Percentiles rank a stretch among this genome's conserved stretches.
Conservation (phyloP, 805 yeast genomes). For the Zygosaccharomyces bisporus region DNA sequence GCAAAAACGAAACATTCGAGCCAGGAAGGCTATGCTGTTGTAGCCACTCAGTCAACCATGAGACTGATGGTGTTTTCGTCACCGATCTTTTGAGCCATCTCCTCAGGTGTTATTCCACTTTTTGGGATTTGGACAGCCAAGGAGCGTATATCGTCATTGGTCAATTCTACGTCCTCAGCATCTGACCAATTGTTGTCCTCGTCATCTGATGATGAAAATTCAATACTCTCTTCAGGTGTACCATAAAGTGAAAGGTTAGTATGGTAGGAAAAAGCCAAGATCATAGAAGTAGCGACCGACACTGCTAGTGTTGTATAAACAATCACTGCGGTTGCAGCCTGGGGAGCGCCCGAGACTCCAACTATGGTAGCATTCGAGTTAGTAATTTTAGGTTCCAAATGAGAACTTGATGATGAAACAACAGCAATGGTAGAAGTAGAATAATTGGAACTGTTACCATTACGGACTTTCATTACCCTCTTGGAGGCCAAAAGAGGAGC, state of each 20-base stretch:
- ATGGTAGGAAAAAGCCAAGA: slow-evolving; percentile 12
- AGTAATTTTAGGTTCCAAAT: slow-evolving; percentile 1
- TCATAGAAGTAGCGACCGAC: slow-evolving; percentile 9
- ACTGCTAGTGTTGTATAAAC: slow-evolving; percentile 8
- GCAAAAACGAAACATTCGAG: no score
- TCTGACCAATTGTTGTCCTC: slow-evolving; percentile 12
- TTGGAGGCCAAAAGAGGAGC: slow-evolving; percentile 9
- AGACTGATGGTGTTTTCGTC: slow-evolving; percentile 4
- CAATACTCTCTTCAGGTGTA: neutral
- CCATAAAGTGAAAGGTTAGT: slow-evolving; percentile 3
- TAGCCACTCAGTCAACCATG: neutral
- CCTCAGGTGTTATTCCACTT: slow-evolving; percentile 3
- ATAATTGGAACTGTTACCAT: slow-evolving; percentile 3
- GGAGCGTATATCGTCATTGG: slow-evolving; percentile 9
- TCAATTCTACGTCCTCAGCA: slow-evolving; percentile 9
- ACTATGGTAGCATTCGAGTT: slow-evolving; percentile 12
- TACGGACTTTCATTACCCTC: slow-evolving; percentile 1
- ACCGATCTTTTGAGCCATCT: slow-evolving; percentile 5
- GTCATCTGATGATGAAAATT: slow-evolving; percentile 3
- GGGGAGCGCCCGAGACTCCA: slow-evolving; percentile 15
- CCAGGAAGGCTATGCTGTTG: no score
- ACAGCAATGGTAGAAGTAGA: slow-evolving; percentile 1
- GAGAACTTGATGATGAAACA: neutral
- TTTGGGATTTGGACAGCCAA: slow-evolving; percentile 11
- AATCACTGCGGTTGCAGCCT: slow-evolving; percentile 9